Conservation (phyloP, 495 filamentous ascomycete species). For the Podospora anserina region DNA sequence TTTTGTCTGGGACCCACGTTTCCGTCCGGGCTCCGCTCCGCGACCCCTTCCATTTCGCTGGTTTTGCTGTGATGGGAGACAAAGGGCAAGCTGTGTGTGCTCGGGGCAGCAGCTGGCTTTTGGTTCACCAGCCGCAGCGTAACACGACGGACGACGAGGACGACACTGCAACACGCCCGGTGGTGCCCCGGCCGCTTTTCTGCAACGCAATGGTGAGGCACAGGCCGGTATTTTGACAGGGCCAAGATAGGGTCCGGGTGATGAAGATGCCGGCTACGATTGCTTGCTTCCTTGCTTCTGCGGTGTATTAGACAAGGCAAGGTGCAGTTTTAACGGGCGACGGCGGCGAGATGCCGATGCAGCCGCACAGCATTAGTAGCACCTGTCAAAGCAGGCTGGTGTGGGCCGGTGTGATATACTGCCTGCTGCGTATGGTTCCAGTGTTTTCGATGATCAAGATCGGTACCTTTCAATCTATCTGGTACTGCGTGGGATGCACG, state of each 20-base stretch:
- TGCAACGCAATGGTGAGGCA: not conserved
- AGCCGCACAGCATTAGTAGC: not conserved
- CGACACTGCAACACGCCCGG: not conserved
- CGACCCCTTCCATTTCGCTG: not conserved
- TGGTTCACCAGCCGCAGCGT: not conserved
- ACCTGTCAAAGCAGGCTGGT: not conserved
- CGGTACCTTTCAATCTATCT: not conserved
- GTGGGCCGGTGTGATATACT: not conserved
- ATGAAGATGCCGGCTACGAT: not conserved
- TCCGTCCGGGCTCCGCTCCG: constrained; percentile 2
- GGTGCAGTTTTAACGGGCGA: not conserved
- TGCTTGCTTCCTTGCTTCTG: not conserved
- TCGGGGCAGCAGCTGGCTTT: not conserved
- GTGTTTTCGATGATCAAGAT: not conserved
- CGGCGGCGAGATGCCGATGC: not conserved
- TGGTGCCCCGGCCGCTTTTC: not conserved
- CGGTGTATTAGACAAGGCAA: not conserved
- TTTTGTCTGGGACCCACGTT: not conserved
- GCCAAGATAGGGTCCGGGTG: not conserved
- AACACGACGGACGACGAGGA: not conserved
- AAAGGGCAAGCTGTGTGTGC: not conserved
- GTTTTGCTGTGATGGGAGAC: not conserved
- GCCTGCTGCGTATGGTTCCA: not conserved
- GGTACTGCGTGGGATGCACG: not conserved
- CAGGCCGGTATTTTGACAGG: not conserved